These are phyloP conservation scores for Akanthomyces dipterigenus DNA, from an alignment of 2,329 filamentous ascomycete species.

Conservation along the genomic window DNA sequence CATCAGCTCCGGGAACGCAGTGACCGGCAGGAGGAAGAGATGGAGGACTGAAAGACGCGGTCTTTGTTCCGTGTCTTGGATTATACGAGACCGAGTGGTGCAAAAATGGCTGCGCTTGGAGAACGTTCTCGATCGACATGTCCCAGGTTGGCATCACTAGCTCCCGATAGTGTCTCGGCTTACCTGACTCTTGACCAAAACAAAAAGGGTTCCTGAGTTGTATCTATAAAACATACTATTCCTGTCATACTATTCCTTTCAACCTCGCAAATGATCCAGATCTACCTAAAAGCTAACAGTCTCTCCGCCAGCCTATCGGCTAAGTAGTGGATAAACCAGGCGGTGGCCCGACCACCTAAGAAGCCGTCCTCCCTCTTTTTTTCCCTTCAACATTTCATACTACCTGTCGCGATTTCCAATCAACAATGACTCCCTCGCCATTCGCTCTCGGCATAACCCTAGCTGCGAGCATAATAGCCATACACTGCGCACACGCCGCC, in stretches of 20 bases:
- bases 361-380: background rate
- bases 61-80: background rate
- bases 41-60: background rate
- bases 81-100: background rate
- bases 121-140: too few species aligned
- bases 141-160: too few species aligned
- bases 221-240: too few species aligned
- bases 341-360: background rate
- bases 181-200: too few species aligned
- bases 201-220: too few species aligned
- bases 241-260: too few species aligned
- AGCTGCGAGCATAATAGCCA: background rate
- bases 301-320: conserved; percentile 7
- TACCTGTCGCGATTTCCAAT: background rate
- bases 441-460: background rate
- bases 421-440: background rate
- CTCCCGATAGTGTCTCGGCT: too few species aligned
- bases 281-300: too few species aligned
- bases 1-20: too few species aligned
- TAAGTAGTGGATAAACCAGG: too few species aligned
- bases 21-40: background rate
- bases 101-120: too few species aligned
- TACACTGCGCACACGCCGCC: background rate
- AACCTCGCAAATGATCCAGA: too few species aligned
- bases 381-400: background rate